phyloP scores from a whole-genome alignment of 2,329 filamentous ascomycete genomes.

The Penicillium sp. region DNA sequence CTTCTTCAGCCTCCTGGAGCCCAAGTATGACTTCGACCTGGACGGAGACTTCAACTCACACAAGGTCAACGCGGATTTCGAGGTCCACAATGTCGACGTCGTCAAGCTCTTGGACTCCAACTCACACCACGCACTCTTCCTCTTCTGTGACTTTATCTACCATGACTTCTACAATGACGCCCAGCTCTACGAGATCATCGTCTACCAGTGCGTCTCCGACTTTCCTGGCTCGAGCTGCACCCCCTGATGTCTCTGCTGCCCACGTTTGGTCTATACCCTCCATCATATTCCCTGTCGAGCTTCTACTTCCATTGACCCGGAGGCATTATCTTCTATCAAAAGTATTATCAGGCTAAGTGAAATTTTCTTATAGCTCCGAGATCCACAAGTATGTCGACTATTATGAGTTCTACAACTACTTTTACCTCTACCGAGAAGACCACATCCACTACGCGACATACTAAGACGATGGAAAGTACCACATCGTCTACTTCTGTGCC shows the following conservation, averaged over 20 bases:
- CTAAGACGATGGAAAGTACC: conserved; percentile 9
- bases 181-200: conserved; percentile 1
- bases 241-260: conserved; percentile 4
- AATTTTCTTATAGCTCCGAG: no score
- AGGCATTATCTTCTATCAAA: no score
- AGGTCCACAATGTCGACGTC: no score
- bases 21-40: conserved; percentile 15
- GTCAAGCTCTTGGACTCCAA: no score
- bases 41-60: conserved; percentile 12
- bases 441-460: conserved; percentile 13
- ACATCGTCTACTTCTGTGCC: conserved; percentile 14
- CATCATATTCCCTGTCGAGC: no score
- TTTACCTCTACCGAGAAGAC: conserved; percentile 8
- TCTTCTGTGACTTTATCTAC: conserved; percentile 10
- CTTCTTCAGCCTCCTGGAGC: conserved; percentile 13
- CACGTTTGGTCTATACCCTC: no score
- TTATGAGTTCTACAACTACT: conserved; percentile 12
- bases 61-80: conserved; percentile 9
- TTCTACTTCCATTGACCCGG: no score
- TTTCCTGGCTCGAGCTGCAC: conserved; percentile 7
- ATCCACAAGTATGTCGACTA: not conserved
- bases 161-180: conserved; percentile 19
- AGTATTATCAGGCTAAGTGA: no score
- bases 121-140: not conserved
- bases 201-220: conserved; percentile 13